Evolutionary conservation across 228 moss, liverwort and hornwort species (phyloP), one percentile per base, ranked within the genome.

Genomic region (Sphagnum magellanicum): DNA sequence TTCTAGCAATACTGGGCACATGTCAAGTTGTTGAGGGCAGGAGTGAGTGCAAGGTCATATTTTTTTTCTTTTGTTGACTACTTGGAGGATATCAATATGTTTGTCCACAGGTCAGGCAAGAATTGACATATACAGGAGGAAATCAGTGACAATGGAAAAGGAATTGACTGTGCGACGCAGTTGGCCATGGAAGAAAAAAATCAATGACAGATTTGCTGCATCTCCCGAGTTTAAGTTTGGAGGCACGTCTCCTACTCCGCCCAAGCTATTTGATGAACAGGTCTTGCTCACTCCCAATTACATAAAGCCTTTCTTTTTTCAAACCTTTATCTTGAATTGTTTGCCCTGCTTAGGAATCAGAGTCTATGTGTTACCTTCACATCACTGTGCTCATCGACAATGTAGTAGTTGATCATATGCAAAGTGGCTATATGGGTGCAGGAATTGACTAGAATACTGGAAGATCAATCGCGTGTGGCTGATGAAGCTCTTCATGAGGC

Each of bases 211-310:
- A 9, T 52, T 66, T 50, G 72, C 72, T 58, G 15, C 9, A 16
- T 8, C 47, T 62, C 64, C 79, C 4, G 85, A 85, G 6, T 32
- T 32, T 32, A 32, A 55, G 55, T 55, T 12, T 55, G 71, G 74
- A 7, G 79, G 77, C 68, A 76, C 81, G 8, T 76, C 71, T 15
- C 71, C 77, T 16, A 67, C 60, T 5, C 70, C 77, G 16, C 13
- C 48, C 47, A 82, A 85, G 50, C 84, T 84, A 63, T 81, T 81
- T 57, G 85, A 85, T 70, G 79, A 85, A 67, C 77, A 82, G 85
- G 85, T 81, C 47, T 55, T 50, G 16, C 32, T 6, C 32, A 32
- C 32, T 32, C 32, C 32, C 32, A 32, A 32, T 32, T 32, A 32
- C 32, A 32, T 32, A 3, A 32, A 32, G 32, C 32, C 32, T 32